phyloP scores from a whole-genome alignment of 306 rosid species.

The Medicago lupulina region DNA sequence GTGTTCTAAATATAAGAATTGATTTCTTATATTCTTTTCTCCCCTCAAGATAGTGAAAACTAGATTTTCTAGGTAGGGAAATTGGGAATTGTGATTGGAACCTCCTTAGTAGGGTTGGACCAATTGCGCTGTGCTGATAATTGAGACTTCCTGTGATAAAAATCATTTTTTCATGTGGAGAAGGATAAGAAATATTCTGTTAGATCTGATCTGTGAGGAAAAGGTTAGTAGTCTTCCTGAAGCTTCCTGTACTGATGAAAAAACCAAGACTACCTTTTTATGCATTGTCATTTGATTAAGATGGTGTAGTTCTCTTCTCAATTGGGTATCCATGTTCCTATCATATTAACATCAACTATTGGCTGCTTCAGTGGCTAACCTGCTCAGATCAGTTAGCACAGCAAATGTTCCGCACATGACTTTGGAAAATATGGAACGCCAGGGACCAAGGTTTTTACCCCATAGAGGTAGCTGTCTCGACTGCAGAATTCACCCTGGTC shows the following conservation, averaged over 20 bases:
- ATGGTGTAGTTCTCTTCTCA: background rate
- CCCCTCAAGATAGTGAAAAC: background rate
- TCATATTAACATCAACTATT: background rate
- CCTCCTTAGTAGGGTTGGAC: conserved; percentile 19
- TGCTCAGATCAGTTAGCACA: background rate
- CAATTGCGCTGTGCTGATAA: background rate
- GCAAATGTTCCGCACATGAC: background rate
- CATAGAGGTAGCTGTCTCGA: background rate
- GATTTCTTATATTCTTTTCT: background rate
- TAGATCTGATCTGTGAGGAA: background rate
- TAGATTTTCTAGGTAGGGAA: conserved; percentile 5
- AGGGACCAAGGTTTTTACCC: background rate
- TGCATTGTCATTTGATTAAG: background rate
- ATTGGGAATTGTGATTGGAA: conserved; percentile 8
- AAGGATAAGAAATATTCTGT: background rate
- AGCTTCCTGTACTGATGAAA: background rate
- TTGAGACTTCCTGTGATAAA: background rate
- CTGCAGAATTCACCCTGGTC: background rate
- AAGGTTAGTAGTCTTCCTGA: background rate
- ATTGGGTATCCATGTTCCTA: background rate
- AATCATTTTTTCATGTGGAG: background rate
- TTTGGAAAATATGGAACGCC: background rate
- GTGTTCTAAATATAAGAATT: conserved; percentile 3
- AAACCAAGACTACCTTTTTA: background rate
- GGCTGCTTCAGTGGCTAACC: background rate